phyloP scores from a whole-genome alignment of 116 monocot genomes.

The Posidonia oceanica region DNA sequence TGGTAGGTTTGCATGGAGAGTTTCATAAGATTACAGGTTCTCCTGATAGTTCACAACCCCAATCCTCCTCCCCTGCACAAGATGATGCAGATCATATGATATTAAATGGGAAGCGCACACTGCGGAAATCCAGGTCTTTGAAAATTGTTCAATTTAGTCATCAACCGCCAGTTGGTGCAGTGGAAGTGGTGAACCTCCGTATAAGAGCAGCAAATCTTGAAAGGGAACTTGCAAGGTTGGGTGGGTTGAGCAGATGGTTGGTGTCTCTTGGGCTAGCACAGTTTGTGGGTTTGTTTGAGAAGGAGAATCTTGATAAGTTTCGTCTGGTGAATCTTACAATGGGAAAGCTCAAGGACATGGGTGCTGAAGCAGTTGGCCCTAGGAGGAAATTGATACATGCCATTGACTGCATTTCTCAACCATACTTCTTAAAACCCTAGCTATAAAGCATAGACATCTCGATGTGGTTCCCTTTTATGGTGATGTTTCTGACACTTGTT shows the following conservation, averaged over 20 bases:
- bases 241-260: slow-evolving; percentile 61
- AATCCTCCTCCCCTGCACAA: background rate
- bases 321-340: slow-evolving; percentile 48
- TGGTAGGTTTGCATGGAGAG: background rate
- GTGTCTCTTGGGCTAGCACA: slow-evolving; percentile 19
- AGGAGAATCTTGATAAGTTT: slow-evolving; percentile 37
- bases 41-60: background rate
- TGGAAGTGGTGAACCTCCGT: slow-evolving; percentile 21
- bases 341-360: slow-evolving; percentile 70
- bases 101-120: background rate
- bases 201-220: slow-evolving; percentile 37
- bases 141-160: background rate
- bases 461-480: background rate
- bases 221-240: slow-evolving; percentile 27
- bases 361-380: slow-evolving; percentile 53
- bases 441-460: background rate
- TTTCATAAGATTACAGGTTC: background rate
- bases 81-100: background rate
- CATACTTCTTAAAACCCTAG: slow-evolving; percentile 6
- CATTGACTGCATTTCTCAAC: slow-evolving; percentile 49
- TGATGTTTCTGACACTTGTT: too few relatives aligned
- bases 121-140: background rate
- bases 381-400: slow-evolving; percentile 84
- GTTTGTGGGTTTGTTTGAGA: slow-evolving; percentile 41
- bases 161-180: slow-evolving; percentile 9